These are phyloP conservation scores for Colletotrichum sp. DNA, from an alignment of 2,329 filamentous ascomycete genomes.

Conservation along the genomic window DNA sequence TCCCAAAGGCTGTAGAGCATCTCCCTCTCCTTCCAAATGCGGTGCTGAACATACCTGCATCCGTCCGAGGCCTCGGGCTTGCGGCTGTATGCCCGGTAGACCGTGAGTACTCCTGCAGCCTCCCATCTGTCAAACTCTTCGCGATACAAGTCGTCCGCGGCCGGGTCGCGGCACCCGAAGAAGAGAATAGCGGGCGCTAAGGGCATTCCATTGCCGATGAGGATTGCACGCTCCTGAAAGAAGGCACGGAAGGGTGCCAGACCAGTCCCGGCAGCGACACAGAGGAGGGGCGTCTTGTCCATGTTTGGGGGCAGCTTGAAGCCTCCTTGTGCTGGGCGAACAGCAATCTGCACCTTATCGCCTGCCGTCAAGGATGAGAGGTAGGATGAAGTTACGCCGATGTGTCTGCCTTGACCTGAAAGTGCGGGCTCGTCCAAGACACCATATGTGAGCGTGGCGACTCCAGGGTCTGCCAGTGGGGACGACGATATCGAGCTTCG, in stretches of 20 bases:
- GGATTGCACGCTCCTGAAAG: slow-evolving; percentile 89
- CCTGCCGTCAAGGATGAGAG: slow-evolving; percentile 52
- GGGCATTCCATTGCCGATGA: slow-evolving; percentile 46
- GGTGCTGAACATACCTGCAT: slow-evolving; percentile 53
- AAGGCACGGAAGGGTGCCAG: slow-evolving; percentile 98
- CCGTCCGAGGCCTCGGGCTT: slow-evolving; percentile 47
- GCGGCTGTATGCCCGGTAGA: slow-evolving; percentile 61
- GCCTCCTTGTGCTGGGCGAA: slow-evolving; percentile 39
- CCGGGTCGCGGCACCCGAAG: slow-evolving; percentile 49
- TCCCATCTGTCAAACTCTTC: slow-evolving; percentile 52
- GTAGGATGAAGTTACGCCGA: slow-evolving; percentile 67
- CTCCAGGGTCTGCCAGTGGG: slow-evolving; percentile 58
- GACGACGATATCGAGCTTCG: slow-evolving; percentile 70
- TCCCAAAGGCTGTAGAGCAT: slow-evolving; percentile 38
- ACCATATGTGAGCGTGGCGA: slow-evolving; percentile 67
- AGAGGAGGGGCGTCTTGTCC: slow-evolving; percentile 90
- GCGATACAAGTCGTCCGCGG: slow-evolving; percentile 49
- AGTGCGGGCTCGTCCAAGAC: slow-evolving; percentile 59
- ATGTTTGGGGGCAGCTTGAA: slow-evolving; percentile 86
- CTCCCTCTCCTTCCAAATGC: slow-evolving; percentile 37
- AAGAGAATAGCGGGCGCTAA: slow-evolving; percentile 50
- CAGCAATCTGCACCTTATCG: slow-evolving; percentile 54
- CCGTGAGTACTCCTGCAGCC: slow-evolving; percentile 51
- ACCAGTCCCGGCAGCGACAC: slow-evolving; percentile 92
- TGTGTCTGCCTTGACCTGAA: slow-evolving; percentile 52